Base-by-base conservation (phyloP, 2,329 filamentous ascomycete genomes). In the Metarhizium humberi region DNA sequence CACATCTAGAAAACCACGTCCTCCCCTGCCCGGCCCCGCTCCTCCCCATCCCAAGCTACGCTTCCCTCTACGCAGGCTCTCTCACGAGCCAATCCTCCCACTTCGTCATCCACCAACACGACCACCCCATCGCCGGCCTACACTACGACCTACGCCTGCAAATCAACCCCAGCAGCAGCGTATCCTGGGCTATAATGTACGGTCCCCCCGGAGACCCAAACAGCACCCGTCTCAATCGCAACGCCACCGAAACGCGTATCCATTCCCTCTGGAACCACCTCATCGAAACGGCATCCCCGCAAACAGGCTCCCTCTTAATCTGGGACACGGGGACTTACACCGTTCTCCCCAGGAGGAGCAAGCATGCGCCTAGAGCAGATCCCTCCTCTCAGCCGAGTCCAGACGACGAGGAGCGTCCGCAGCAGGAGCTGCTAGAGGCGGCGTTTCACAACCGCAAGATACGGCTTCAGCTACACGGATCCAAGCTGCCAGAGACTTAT, bases 51-150 rank as follows among this genome's bases (percentile, higher is more conserved):
- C 29, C 61, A 1, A 55, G 53, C 3, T 77, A 74, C 60, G 58
- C 62, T 3, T 57, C 62, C 8, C 68, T 78, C 7, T 78, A 76
- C 55, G 58, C 61, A 4, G 51, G 54, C n/a, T 68, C 68, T 50
- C 62, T 60, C 2, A 69, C 55, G 48, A 45, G 56, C 3, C 47
- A 55, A 16, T 75, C 75, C 18, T 71, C 74, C 8, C 82, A 85
- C 65, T 89, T 88, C 63, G 80, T 89, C 52, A 77, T 89, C 42
- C 85, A 89, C 66, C 85, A 90, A 64, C 85, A 90, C 64, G 85
- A 88, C 63, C 86, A 89, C 64, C 86, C 86, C 1, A 67, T 87
- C 47, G 84, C 86, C 10, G 85, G 86, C 29, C 76, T 77, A 1
- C 82, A 86, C 64, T 87, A 89, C 71, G 86, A 89, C 66, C 73